Evolutionary conservation across 1,284 basidiomycete genomes (phyloP), one percentile per base, ranked within the genome.

Genomic region (Singerocomus inundabilis): DNA sequence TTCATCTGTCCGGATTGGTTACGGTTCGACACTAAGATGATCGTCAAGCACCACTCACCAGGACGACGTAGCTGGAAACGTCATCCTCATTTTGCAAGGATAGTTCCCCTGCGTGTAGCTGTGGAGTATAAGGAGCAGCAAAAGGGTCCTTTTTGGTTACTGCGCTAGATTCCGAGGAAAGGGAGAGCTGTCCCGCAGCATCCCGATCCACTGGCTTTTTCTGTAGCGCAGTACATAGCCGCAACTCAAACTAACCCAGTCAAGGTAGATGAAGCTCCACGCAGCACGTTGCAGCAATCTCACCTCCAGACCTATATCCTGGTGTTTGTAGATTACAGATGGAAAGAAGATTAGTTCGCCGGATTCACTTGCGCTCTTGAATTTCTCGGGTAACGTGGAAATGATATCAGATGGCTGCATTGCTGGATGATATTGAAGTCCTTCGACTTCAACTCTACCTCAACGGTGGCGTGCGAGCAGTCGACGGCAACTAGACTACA

Each of bases 261-360:
- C 33, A 38, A 35, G 13, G 10, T 34, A 12, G 35, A 32, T 48
- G 25, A 48, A 35, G 26, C 18, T 11, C 21, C 25, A 41, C 2
- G 34, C 3, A 18, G 15, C 15, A 28, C 6, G 33, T 7, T 1
- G 34, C 16, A 42, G 4, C 33, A 49, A 42, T 67, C 72, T 54
- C 57, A 89, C 91, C 70, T 89, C 77, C 44, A 87, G 67, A 24
- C 77, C 82, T 32, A 73, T 63, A 48, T 91, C 88, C 13, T 68
- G 60, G 58, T 88, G 79, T 34, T 73, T 75, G 54, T 78, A 73
- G 25, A 83, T 68, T 4, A 80, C 80, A 2, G 89, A 92, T 18
- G 84, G 82, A 63, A 87, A 94, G 73, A 88, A 88, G 35, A 87
- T 71, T 28, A 91, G 70, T 64, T 91, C 86, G 2, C 86, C 85